Base-by-base conservation (phyloP, 345 rosid species). In the Linum trigynum region DNA sequence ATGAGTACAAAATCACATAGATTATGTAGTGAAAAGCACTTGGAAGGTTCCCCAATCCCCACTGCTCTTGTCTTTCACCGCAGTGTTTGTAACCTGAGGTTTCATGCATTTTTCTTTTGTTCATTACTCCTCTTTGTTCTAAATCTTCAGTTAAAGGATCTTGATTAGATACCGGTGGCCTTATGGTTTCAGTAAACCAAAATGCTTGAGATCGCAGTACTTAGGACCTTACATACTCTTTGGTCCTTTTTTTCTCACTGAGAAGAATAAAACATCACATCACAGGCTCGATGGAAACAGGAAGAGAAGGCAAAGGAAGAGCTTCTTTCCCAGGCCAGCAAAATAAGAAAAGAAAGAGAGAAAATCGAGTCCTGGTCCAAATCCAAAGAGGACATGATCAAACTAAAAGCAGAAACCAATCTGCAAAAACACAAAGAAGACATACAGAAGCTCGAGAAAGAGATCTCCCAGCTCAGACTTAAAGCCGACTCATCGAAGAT, bases 211-310 rank as follows among this genome's bases (percentile, higher is more conserved):
- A 23, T 23, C 32, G 32, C 32, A 23, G 32, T 23, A 23, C 58
- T 68, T 55, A 40, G 64, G 64, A 57, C 55, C 15, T 75, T 71
- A 36, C 64, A 58, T 67, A 23, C 32, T 23, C 63, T 58, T 55
- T 48, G 63, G 60, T 59, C 35, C 37, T 38, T 71, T 69, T 69
- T 72, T 71, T 70, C 77, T 75, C 71, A 74, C 43, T 72, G 42
- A 62, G 71, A 70, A 74, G 16, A 35, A 56, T 69, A 55, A 68
- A 70, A 74, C 53, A 9, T 48, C 45, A 69, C 62, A 66, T 79
- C 72, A 68, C 90, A 91, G 98, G 95, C 86, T 81, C 82, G 84
- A 68, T 82, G 91, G 95, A 76, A 71, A 64, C 90, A 80, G 74
- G 96, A 89, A 74, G 78, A 73, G 78, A 82, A 80, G 81, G 84